These are phyloP conservation scores for Ceriops zippeliana DNA, from an alignment of 345 rosid genomes.

Conservation along the genomic window DNA sequence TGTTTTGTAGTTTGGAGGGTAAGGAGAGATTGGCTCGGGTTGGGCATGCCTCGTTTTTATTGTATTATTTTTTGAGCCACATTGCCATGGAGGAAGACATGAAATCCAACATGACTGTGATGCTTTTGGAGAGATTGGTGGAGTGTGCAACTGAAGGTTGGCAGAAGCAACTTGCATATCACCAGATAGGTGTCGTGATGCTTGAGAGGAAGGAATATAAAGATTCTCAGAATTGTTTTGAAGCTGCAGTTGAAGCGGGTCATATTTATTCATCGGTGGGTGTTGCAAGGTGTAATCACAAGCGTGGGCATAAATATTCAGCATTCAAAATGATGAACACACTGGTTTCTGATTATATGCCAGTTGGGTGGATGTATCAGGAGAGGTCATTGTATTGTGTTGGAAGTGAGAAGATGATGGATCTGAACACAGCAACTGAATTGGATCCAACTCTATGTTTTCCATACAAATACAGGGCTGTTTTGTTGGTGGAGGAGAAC, in stretches of 20 bases:
- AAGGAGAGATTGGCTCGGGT: constrained; percentile 3
- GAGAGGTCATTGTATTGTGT: constrained; percentile 6
- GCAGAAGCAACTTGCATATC: constrained; percentile 5
- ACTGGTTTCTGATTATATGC: not conserved
- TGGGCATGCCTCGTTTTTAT: constrained; percentile 1
- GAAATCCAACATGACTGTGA: not conserved
- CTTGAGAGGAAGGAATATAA: constrained; percentile 3
- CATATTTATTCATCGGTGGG: not conserved
- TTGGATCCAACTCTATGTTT: not conserved
- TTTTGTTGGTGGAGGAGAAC: constrained; percentile 1
- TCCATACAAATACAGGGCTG: constrained; percentile 2
- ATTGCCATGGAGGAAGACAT: constrained; percentile 2
- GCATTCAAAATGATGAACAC: constrained; percentile 1
- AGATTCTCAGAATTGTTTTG: not conserved
- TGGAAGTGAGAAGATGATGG: not conserved
- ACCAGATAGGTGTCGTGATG: not conserved
- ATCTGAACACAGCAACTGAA: not conserved
- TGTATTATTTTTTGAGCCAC: constrained; percentile 4
- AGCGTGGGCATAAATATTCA: not conserved
- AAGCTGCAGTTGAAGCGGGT: not conserved
- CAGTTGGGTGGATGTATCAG: not conserved
- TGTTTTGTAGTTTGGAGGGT: constrained; percentile 1
- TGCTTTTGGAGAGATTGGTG: not conserved
- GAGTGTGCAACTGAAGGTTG: constrained; percentile 1
- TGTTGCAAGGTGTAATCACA: not conserved